Conservation (phyloP, 805 yeast species). For the Wickerhamomyces sydowiorum region DNA sequence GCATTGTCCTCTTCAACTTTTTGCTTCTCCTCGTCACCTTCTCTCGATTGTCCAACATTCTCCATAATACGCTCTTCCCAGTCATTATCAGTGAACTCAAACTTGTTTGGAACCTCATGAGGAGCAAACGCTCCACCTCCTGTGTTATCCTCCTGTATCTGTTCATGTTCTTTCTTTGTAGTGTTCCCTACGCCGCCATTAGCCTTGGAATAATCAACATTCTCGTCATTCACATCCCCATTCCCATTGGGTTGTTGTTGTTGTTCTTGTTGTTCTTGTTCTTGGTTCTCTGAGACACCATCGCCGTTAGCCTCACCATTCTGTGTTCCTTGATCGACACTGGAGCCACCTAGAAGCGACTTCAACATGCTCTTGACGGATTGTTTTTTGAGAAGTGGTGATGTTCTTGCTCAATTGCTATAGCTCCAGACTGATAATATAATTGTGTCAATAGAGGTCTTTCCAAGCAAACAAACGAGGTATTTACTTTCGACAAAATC, state of each 20-base stretch:
- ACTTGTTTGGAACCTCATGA: background rate
- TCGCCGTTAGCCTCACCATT: constrained; percentile 6
- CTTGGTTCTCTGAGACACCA: background rate
- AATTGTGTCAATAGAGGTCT: too few species aligned
- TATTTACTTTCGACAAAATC: too few species aligned
- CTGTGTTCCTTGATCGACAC: background rate
- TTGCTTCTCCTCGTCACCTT: background rate
- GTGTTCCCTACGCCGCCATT: too few species aligned
- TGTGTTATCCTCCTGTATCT: constrained; percentile 9
- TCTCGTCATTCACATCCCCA: constrained; percentile 20
- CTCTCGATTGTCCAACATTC: background rate
- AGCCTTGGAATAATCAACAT: constrained; percentile 5
- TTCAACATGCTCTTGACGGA: background rate
- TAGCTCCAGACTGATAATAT: too few species aligned
- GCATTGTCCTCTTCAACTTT: background rate
- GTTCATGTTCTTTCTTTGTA: background rate
- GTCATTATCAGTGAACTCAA: background rate
- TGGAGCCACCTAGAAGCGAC: background rate
- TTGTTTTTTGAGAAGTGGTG: too few species aligned
- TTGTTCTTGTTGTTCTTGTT: too few species aligned
- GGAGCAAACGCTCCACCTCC: background rate
- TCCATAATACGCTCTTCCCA: background rate
- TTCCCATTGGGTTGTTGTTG: constrained; percentile 11
- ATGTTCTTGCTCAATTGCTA: too few species aligned
- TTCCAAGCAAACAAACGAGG: too few species aligned